These are phyloP conservation scores for Trichophyton simii DNA, from an alignment of 2,329 filamentous ascomycete species.

Conservation along the genomic window DNA sequence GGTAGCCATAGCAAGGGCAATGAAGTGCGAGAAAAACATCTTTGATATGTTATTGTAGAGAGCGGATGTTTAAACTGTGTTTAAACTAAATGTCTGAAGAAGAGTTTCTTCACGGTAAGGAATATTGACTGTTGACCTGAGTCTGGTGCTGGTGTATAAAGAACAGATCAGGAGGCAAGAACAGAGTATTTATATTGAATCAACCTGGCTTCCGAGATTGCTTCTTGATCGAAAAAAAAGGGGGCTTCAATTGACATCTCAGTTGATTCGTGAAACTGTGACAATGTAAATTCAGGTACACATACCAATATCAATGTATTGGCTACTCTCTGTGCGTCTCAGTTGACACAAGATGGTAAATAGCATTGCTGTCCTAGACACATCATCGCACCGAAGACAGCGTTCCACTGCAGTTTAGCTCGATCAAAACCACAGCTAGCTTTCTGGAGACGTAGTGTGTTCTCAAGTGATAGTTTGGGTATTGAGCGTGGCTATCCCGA, in stretches of 20 bases:
- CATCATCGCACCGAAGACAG: not conserved
- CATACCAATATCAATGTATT: not conserved
- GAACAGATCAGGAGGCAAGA: not conserved
- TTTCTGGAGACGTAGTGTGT: not conserved
- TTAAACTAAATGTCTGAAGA: not conserved
- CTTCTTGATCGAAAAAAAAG: not conserved
- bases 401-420: not conserved
- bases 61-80: not conserved
- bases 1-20: not conserved
- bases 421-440: not conserved
- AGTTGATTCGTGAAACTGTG: not conserved
- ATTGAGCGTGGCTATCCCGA: not conserved
- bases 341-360: not conserved
- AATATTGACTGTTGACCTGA: not conserved
- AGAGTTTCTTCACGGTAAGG: not conserved
- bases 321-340: not conserved
- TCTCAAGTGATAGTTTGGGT: not conserved
- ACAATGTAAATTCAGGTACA: not conserved
- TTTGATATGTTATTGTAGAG: not conserved
- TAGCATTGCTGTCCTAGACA: not conserved
- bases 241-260: not conserved
- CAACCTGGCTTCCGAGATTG: not conserved
- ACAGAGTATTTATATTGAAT: not conserved
- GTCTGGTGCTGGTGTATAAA: not conserved
- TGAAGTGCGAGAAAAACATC: not conserved